phyloP scores from a whole-genome alignment of 768 basidiomycete genomes.

The Tulasnella sp. region DNA sequence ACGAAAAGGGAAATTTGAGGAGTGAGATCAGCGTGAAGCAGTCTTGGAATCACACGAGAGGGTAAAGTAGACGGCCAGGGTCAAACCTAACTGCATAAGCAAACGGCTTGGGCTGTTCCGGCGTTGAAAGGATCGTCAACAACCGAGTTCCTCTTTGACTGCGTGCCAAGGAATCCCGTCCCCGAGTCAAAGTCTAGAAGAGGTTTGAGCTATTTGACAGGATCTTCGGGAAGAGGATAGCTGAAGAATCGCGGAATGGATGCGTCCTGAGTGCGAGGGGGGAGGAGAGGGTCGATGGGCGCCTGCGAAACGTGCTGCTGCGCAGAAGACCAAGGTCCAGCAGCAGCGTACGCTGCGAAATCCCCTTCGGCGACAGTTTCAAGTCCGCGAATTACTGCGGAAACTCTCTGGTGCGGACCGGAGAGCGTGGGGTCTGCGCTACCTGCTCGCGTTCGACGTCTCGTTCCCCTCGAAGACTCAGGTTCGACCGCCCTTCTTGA shows the following conservation, averaged over 20 bases:
- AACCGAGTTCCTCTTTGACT: slow-evolving; percentile 8
- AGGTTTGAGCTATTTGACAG: slow-evolving; percentile 1
- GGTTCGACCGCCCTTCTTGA: background rate
- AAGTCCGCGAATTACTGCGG: background rate
- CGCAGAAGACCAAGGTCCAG: too few relatives aligned
- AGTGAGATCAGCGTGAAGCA: too few relatives aligned
- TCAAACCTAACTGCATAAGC: too few relatives aligned
- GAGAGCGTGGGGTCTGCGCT: background rate
- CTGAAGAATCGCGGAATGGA: background rate
- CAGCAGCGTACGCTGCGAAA: too few relatives aligned
- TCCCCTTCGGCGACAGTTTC: background rate
- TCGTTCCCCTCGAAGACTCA: background rate
- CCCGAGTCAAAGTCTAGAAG: slow-evolving; percentile 20
- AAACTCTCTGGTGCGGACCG: background rate
- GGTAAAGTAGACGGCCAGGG: too few relatives aligned
- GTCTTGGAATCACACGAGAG: too few relatives aligned
- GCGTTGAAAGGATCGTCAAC: slow-evolving; percentile 21
- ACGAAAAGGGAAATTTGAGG: too few relatives aligned
- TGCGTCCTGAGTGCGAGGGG: background rate
- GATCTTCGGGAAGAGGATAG: slow-evolving; percentile 8
- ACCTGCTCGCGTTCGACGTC: background rate
- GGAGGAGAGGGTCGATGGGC: background rate
- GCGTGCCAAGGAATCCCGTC: slow-evolving; percentile 4
- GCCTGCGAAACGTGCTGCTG: background rate
- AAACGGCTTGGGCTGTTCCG: too few relatives aligned